Evolutionary conservation across 495 filamentous ascomycete genomes (phyloP), one percentile per base, ranked within the genome.

Genomic region (Hypoxylon fragiforme): DNA sequence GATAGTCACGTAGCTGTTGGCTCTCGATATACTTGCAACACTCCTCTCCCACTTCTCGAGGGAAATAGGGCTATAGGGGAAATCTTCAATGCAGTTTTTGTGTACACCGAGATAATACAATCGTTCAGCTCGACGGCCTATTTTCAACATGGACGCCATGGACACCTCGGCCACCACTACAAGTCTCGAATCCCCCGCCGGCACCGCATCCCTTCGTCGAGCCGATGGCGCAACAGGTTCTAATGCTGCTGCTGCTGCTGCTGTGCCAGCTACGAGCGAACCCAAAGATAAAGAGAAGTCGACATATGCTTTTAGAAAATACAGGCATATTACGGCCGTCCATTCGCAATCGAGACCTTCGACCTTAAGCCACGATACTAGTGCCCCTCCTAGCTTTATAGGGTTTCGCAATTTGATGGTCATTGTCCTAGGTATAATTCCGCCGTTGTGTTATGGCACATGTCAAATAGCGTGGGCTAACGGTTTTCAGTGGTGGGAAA

Each of bases 371-470:
- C 85, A 89, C 44, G 94, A 96, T 64, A 75, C 90, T 1, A 74
- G 81, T 34, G 74, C 70, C 7, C 73, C 84, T 12, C 88, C 92
- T 15, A 95, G 88, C 65, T 97, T 97, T 66, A 68, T 96, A 34
- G 94, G 94, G 0, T 97, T 98, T 62, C 78, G 92, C 24, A 98
- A 98, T 60, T 77, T 98, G 39, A 97, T 97, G 92, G 89, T 96
- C 9, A 85, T 97, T 54, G 89, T 96, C 30, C 71, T 97, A 44
- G 84, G 91, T 94, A 80, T 20, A 32, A 75, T 63, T 14, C 35
- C 16, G 11, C 44, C n/a, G 11, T 16, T 6, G 12, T n/a, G 16
- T 49, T 49, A 0, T 7, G 12, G n/a, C 7, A 8, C 18, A 34
- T 18, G 15, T 36, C 1, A 28, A 9, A 9, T 9, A 38, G 41